A percentile compares a stretch with the other conserved stretches of the same genome.
Evolutionary conservation across 106 monocot species (phyloP).

Genomic region (Amphibolis antarctica): DNA sequence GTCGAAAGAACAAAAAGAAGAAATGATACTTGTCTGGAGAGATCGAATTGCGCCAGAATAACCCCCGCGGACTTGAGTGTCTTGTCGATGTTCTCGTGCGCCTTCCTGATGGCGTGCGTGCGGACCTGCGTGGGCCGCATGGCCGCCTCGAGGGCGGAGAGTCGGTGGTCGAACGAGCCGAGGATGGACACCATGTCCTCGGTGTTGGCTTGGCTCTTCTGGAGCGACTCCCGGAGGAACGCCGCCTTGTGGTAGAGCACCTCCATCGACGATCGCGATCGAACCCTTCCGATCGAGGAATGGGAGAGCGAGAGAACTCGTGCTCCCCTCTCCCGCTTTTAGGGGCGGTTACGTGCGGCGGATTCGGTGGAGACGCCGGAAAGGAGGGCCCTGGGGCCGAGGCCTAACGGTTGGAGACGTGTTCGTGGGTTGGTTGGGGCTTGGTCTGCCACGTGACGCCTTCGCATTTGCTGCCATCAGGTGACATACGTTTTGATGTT

Average conservation of each 20-base stretch:
- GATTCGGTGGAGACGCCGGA: no score
- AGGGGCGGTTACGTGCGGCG: no score
- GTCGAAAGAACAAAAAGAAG: background rate
- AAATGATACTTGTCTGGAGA: slow-evolving; percentile 21
- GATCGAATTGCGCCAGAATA: slow-evolving; percentile 26
- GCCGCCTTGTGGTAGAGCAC: slow-evolving; percentile 24
- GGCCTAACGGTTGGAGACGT: no score
- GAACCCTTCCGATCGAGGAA: no score
- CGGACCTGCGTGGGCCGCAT: slow-evolving; percentile 57
- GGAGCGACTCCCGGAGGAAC: slow-evolving; percentile 29
- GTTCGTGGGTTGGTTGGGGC: no score
- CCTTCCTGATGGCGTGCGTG: slow-evolving; percentile 28
- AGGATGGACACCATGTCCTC: slow-evolving; percentile 43
- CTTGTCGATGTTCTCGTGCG: slow-evolving; percentile 31
- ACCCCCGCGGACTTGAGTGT: slow-evolving; percentile 20
- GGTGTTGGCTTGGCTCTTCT: slow-evolving; percentile 41
- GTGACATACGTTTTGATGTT: no score
- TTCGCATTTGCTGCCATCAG: no score
- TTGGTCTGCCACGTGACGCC: no score
- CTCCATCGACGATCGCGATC: slow-evolving; percentile 25
- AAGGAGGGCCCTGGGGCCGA: no score
- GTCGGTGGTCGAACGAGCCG: slow-evolving; percentile 56
- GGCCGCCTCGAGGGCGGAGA: slow-evolving; percentile 47
- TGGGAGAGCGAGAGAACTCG: no score
- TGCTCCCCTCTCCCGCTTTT: no score